Percentiles rank a stretch among this genome's conserved stretches.
Evolutionary conservation across 2,329 filamentous ascomycete genomes (phyloP).

Genomic region (Cordyceps cicadae): DNA sequence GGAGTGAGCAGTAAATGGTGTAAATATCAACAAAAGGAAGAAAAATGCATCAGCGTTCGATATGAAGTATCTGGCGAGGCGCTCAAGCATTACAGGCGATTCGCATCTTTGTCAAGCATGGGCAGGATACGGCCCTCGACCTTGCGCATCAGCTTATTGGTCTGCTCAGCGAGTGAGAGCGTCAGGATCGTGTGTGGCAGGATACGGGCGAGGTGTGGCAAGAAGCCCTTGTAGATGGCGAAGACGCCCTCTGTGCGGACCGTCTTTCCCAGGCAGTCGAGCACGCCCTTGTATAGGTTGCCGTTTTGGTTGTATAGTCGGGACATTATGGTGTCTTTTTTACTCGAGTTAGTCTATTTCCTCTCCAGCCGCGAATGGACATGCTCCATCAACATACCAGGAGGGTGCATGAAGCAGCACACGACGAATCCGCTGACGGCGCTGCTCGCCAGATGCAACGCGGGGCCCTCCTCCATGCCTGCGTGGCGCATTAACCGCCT

Average conservation of each 20-base stretch:
- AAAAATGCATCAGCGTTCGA: not conserved
- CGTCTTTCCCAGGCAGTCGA: slow-evolving; percentile 88
- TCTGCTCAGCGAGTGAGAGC: slow-evolving; percentile 89
- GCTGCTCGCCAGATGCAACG: slow-evolving; percentile 81
- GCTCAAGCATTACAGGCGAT: slow-evolving; percentile 8
- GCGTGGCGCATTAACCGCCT: slow-evolving; percentile 71
- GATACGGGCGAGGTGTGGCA: slow-evolving; percentile 89
- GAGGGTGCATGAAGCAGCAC: slow-evolving; percentile 96
- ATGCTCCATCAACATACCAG: slow-evolving; percentile 48
- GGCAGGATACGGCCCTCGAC: slow-evolving; percentile 57
- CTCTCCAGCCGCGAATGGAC: not conserved
- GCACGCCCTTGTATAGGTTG: slow-evolving; percentile 87
- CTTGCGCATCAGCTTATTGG: slow-evolving; percentile 81
- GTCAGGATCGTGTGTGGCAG: slow-evolving; percentile 93
- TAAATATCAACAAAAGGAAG: not conserved
- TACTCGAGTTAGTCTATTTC: slow-evolving; percentile 8
- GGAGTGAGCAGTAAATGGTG: not conserved
- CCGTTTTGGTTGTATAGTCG: slow-evolving; percentile 98
- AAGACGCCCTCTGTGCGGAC: slow-evolving; percentile 83
- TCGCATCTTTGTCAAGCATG: slow-evolving; percentile 23
- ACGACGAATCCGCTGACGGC: slow-evolving; percentile 90
- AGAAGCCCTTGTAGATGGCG: slow-evolving; percentile 95
- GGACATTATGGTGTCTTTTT: slow-evolving; percentile 88
- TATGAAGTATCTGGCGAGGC: not conserved
- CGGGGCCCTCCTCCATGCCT: slow-evolving; percentile 83